Percentiles rank a stretch among this genome's conserved stretches.
phyloP scores from a whole-genome alignment of 257 asterid species.

The Scutellaria barbata region DNA sequence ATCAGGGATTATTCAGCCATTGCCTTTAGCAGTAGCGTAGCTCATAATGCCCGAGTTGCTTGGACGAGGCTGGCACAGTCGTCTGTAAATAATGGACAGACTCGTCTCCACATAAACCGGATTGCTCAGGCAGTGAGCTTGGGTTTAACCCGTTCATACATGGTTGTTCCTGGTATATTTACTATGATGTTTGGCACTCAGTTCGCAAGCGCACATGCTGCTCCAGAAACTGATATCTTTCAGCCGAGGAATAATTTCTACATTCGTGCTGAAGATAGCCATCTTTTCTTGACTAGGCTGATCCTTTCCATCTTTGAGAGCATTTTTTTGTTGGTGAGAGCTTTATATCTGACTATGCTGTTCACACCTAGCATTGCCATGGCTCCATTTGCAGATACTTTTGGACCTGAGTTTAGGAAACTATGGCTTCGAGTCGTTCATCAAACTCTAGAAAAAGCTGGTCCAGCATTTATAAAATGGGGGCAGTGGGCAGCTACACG shows the following conservation, averaged over 20 bases:
- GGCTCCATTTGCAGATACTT: slow-evolving; percentile 89
- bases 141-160: slow-evolving; percentile 71
- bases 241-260: slow-evolving; percentile 57
- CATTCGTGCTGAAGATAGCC: slow-evolving; percentile 67
- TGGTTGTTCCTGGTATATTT: slow-evolving; percentile 70
- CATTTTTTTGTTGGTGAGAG: slow-evolving; percentile 65
- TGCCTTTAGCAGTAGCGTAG: slow-evolving; percentile 44
- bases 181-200: slow-evolving; percentile 62
- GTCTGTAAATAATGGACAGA: slow-evolving; percentile 37
- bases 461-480: slow-evolving; percentile 99
- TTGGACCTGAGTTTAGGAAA: slow-evolving; percentile 74
- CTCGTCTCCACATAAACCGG: slow-evolving; percentile 48
- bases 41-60: slow-evolving; percentile 59
- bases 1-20: slow-evolving; percentile 46
- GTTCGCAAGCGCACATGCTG: slow-evolving; percentile 55
- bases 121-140: slow-evolving; percentile 86
- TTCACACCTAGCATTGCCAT: slow-evolving; percentile 84
- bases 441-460: slow-evolving; percentile 85
- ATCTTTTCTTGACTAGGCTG: slow-evolving; percentile 54
- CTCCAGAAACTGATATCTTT: slow-evolving; percentile 51
- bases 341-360: slow-evolving; percentile 63
- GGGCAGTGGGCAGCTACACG: slow-evolving; percentile 99
- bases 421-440: slow-evolving; percentile 85
- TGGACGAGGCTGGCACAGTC: slow-evolving; percentile 59
- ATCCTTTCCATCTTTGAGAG: slow-evolving; percentile 56